Base-by-base conservation (phyloP, 257 asterid species). In the Rehmannia glutinosa region DNA sequence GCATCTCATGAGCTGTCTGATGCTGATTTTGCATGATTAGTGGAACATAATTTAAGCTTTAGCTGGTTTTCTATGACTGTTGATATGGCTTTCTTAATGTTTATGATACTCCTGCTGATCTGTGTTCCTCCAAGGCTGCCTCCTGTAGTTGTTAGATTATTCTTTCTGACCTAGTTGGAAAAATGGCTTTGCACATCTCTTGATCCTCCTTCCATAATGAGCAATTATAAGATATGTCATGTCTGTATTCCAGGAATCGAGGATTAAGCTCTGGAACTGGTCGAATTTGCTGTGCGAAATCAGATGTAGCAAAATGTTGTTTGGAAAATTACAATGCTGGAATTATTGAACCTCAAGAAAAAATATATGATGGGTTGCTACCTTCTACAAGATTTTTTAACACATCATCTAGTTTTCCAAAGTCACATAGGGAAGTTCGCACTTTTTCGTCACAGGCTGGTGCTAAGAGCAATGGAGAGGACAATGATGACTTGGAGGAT, bases 391-490 rank as follows among this genome's bases (percentile, higher is more conserved):
- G 81, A 75, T 85, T 76, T 68, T 76, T 57, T 46, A 70, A 59
- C 68, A 60, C 69, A 11, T 21, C 78, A 39, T 71, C 43, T 49
- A 68, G 53, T 60, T 71, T 60, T 66, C 70, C 64, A 10, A 72
- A 59, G 30, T 74, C 75, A 41, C 69, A 52, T 35, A 21, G 16
- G 59, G 83, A 64, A 56, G 36, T 66, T 57, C 66, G 63, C 27
- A 33, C 78, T 13, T 79, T 88, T 69, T 83, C 92, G 17, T 83
- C 94, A 0, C 83, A 77, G 70, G 79, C 78, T 51, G 89, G 80
- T 52, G 69, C 91, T 64, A 72, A 79, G 69, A 81, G 78, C 70
- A 75, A 83, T 17, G 87, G 81, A 38, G 89, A 82, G 43, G 81
- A 64, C 28, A 75, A 46, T 23, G 77, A 77, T 57, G 80, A 62